These are phyloP conservation scores for Brettanomyces bruxellensis DNA, from an alignment of 805 yeast species.

Conservation along the genomic window DNA sequence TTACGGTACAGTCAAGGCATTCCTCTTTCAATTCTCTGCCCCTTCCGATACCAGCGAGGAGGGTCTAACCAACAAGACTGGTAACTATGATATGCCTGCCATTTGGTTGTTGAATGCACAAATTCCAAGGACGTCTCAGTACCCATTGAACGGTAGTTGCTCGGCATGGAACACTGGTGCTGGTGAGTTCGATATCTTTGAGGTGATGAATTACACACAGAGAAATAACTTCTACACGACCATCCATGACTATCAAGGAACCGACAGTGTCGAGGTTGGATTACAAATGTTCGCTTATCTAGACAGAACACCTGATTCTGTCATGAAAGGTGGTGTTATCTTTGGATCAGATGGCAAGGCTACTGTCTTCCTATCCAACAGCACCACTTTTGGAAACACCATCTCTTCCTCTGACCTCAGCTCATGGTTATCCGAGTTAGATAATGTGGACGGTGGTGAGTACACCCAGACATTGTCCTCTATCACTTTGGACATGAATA, in stretches of 20 bases:
- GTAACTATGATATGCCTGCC: slow-evolving; percentile 58
- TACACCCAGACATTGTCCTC: slow-evolving; percentile 13
- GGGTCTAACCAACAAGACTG: slow-evolving; percentile 23
- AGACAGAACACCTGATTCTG: slow-evolving; percentile 37
- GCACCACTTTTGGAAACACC: slow-evolving; percentile 38
- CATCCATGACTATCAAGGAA: slow-evolving; percentile 70
- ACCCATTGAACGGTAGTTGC: slow-evolving; percentile 50
- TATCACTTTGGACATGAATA: slow-evolving; percentile 4
- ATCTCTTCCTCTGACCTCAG: slow-evolving; percentile 35
- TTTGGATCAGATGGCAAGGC: slow-evolving; percentile 55
- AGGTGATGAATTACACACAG: slow-evolving; percentile 58
- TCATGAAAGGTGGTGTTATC: slow-evolving; percentile 66
- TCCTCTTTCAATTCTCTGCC: slow-evolving; percentile 60
- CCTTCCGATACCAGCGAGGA: slow-evolving; percentile 40
- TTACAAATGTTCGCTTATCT: slow-evolving; percentile 48
- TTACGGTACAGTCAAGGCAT: slow-evolving; percentile 60
- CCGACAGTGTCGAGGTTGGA: slow-evolving; percentile 53
- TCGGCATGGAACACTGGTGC: slow-evolving; percentile 75
- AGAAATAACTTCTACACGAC: slow-evolving; percentile 51
- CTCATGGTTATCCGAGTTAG: slow-evolving; percentile 33
- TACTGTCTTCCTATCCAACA: slow-evolving; percentile 50
- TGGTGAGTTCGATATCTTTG: slow-evolving; percentile 74
- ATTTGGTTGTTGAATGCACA: slow-evolving; percentile 64
- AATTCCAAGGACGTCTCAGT: slow-evolving; percentile 68
- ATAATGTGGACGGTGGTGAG: slow-evolving; percentile 6